Conservation (phyloP, 805 yeast genomes). For the Candida loeiensis region DNA sequence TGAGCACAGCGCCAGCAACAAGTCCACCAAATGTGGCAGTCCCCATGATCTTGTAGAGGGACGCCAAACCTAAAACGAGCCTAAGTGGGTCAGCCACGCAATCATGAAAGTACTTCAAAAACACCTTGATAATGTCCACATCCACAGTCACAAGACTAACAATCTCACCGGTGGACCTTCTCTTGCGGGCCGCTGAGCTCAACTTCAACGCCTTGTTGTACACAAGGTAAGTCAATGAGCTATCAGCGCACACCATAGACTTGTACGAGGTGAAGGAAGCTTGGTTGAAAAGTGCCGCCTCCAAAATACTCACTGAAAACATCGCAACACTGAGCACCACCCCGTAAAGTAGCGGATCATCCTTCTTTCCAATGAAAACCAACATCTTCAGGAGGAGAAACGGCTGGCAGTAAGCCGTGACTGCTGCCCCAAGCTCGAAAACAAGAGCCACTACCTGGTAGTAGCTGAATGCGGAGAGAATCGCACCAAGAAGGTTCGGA, state of each 20-base stretch:
- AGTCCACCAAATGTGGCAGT: conserved; percentile 36
- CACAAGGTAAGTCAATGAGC: conserved; percentile 22
- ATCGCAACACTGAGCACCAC: conserved; percentile 22
- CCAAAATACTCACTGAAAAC: conserved; percentile 21
- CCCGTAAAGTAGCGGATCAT: conserved; percentile 27
- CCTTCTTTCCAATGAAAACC: conserved; percentile 1
- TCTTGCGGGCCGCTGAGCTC: conserved; percentile 30
- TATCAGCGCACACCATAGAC: conserved; percentile 13
- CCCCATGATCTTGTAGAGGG: conserved; percentile 33
- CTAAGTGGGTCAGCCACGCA: conserved; percentile 22
- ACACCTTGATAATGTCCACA: conserved; percentile 15
- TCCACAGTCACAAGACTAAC: conserved; percentile 33
- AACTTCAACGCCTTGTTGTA: conserved; percentile 27
- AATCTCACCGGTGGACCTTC: conserved; percentile 32
- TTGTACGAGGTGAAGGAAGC: conserved; percentile 11
- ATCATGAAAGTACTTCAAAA: conserved; percentile 17
- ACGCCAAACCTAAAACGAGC: conserved; percentile 23
- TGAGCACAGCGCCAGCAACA: conserved; percentile 25
- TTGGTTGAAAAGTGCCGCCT: conserved; percentile 20
- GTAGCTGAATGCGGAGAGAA: not conserved
- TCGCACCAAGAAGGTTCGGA: conserved; percentile 3
- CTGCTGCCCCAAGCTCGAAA: not conserved
- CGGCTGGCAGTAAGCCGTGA: not conserved
- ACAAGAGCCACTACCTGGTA: not conserved
- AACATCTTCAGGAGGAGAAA: conserved; percentile 4